phyloP scores from a whole-genome alignment of 768 basidiomycete species.

The Obba rivulosa region DNA sequence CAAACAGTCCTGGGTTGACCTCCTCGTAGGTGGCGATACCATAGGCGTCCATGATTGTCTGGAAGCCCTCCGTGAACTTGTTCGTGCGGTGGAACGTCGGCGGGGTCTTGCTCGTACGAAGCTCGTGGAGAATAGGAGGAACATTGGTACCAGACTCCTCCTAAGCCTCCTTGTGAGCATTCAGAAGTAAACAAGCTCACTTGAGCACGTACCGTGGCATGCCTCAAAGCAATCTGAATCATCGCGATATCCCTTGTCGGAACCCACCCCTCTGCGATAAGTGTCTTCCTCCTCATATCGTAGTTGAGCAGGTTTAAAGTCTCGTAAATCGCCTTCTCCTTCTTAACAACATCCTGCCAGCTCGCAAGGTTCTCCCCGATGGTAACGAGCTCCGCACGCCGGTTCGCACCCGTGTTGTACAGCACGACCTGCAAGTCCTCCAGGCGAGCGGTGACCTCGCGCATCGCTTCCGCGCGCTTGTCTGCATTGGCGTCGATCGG shows the following conservation, averaged over 20 bases:
- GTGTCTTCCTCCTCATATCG: constrained; percentile 87
- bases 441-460: constrained; percentile 81
- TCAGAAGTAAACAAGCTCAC: background rate
- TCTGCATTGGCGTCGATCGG: constrained; percentile 94
- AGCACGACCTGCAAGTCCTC: constrained; percentile 89
- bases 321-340: constrained; percentile 96
- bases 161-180: no score
- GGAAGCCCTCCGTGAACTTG: constrained; percentile 96
- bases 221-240: constrained; percentile 83
- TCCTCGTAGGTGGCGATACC: constrained; percentile 94
- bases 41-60: constrained; percentile 97
- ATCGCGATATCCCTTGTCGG: constrained; percentile 84
- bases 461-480: constrained; percentile 85
- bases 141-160: constrained; percentile 92
- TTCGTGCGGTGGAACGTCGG: constrained; percentile 94
- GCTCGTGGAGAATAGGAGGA: constrained; percentile 87
- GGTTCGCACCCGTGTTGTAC: constrained; percentile 81
- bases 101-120: constrained; percentile 85
- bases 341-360: constrained; percentile 92
- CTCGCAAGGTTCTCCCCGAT: constrained; percentile 80
- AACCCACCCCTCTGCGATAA: constrained; percentile 97
- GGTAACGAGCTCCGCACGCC: constrained; percentile 76
- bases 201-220: constrained; percentile 61
- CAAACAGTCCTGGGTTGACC: constrained; percentile 93
- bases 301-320: constrained; percentile 95